phyloP scores from a whole-genome alignment of 345 rosid species.

The Pugionium cornutum region DNA sequence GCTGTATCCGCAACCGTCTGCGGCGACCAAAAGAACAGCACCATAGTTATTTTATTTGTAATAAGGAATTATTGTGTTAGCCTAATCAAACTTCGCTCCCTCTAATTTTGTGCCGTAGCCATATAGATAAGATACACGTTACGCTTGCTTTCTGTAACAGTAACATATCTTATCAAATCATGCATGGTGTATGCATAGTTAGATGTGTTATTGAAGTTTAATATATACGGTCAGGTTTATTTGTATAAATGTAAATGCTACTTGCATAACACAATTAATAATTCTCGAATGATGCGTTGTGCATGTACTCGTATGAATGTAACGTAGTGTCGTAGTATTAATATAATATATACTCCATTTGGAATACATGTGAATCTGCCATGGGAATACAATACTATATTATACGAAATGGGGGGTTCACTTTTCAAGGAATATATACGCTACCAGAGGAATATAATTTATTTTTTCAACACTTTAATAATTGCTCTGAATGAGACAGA shows the following conservation, averaged over 20 bases:
- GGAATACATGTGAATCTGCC: slow-evolving; percentile 24
- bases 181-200: background rate
- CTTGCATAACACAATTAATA: background rate
- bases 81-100: no score
- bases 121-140: background rate
- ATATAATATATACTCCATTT: slow-evolving; percentile 10
- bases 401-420: slow-evolving; percentile 4
- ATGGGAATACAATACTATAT: slow-evolving; percentile 2
- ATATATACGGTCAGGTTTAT: slow-evolving; percentile 1
- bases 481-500: slow-evolving; percentile 9
- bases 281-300: slow-evolving; percentile 3
- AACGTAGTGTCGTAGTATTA: slow-evolving; percentile 1
- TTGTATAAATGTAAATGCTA: slow-evolving; percentile 6
- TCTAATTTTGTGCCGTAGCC: no score
- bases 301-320: slow-evolving; percentile 7
- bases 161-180: background rate
- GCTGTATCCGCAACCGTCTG: no score
- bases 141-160: background rate
- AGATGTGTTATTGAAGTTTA: background rate
- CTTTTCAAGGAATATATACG: slow-evolving; percentile 14
- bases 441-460: background rate
- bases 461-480: background rate
- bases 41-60: no score
- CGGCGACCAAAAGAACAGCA: no score
- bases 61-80: no score